Percentiles rank a stretch among this genome's conserved stretches.
Conservation (phyloP, 495 filamentous ascomycete genomes). For the Trichoderma orchidacearum region DNA sequence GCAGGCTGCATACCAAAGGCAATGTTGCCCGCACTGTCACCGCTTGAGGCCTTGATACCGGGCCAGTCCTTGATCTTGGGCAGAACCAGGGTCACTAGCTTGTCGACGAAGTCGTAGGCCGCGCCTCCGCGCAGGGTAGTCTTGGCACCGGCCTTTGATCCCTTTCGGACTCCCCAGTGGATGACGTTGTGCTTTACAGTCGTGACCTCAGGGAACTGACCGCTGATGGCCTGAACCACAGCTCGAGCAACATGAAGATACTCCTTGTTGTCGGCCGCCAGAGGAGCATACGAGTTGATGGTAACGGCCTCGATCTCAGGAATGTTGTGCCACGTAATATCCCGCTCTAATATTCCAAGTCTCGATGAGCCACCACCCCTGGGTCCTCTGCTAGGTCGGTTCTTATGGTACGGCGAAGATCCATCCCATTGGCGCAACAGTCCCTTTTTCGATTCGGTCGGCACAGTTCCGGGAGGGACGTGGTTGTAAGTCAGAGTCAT, state of each 20-base stretch:
- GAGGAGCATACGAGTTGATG: constrained; percentile 55
- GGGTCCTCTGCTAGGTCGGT: constrained; percentile 70
- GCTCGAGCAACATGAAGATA: constrained; percentile 70
- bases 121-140: constrained; percentile 60
- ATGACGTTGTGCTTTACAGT: constrained; percentile 50
- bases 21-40: constrained; percentile 82
- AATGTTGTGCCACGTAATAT: constrained; percentile 74
- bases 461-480: constrained; percentile 49
- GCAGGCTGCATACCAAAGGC: constrained; percentile 62
- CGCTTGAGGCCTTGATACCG: constrained; percentile 53
- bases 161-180: constrained; percentile 42
- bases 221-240: constrained; percentile 73
- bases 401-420: constrained; percentile 84
- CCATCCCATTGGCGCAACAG: constrained; percentile 78
- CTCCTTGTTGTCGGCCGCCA: constrained; percentile 47
- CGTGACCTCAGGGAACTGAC: constrained; percentile 56
- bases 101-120: constrained; percentile 79
- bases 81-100: constrained; percentile 74
- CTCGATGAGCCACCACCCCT: constrained; percentile 38
- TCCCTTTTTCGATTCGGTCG: constrained; percentile 37
- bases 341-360: constrained; percentile 58
- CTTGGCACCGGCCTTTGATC: constrained; percentile 50
- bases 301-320: constrained; percentile 71
- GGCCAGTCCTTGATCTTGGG: constrained; percentile 91
- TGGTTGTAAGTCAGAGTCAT: constrained; percentile 82